Base-by-base conservation (phyloP, 2,329 filamentous ascomycete genomes). In the Tympanopsis confertula region DNA sequence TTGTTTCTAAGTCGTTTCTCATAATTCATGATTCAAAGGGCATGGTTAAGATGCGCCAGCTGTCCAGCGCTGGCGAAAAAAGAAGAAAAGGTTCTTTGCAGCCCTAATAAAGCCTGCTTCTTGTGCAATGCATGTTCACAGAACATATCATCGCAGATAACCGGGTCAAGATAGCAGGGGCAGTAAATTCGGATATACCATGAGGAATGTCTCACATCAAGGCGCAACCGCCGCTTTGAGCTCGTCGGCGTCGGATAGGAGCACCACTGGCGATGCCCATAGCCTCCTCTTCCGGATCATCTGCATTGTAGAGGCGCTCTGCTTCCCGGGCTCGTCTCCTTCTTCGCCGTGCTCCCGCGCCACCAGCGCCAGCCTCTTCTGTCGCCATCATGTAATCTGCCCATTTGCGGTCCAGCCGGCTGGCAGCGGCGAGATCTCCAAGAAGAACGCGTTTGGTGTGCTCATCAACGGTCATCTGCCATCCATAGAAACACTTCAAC, bases 391-490 rank as follows among this genome's bases (percentile, higher is more conserved):
- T 95, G 56, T 86, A 94, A 39, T 93, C 83, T 0, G 82, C 82
- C 89, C 89, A 96, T 55, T 89, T 93, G 45, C 79, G 71, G 64
- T 94, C 88, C 15, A 96, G 67, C n/a, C 85, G 68, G 26, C 69
- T 70, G 1, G 91, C 91, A 1, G 83, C 71, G 0, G 69, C 65
- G 41, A 86, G 71, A 43, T 94, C 84, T 5, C 86, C 86, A 4
- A 74, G 68, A 37, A 94, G 57, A 1, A 95, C 85, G 3, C 88
- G 76, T 61, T 88, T 89, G 38, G 79, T 87, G 58, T 96, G 89
- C 56, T 95, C 87, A 47, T 95, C 83, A 4, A 95, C 87, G 0
- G 87, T 95, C 62, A 86, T 85, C 60, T 96, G 89, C 75, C 86
- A 95, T 30, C 83, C 86, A 56, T 94, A 94, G 63, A 89, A 96